Evolutionary conservation across 2,329 filamentous ascomycete genomes (phyloP), one percentile per base, ranked within the genome.

Genomic region (Sporothrix inflata): DNA sequence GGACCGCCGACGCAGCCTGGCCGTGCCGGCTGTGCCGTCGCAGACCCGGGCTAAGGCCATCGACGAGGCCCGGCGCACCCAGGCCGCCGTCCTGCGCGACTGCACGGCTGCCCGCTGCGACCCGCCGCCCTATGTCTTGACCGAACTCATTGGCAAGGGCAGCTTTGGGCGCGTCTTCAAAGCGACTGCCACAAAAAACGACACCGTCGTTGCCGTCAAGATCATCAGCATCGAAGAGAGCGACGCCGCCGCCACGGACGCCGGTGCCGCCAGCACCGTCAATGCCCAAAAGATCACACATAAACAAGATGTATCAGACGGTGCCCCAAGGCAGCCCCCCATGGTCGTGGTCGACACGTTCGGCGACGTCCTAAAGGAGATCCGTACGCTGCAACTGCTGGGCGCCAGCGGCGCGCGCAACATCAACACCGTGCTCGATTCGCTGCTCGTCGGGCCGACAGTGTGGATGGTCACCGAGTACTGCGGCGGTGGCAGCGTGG

Each of bases 391-490:
- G 66, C 89, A 92, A 76, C 84, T 92, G 71, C 84, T 96, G 63
- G 90, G 90, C 78, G 90, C 92, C 76, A 91, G 87, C 75, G 91
- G 90, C 65, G 92, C 92, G 19, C 87, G 88, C 76, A 94, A 94
- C 78, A 90, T 96, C 81, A 95, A 94, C 78, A 87, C 90, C 76
- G 91, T 94, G 69, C 90, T 94, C 76, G 92, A 94, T 75, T 92
- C 92, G 3, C 85, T 94, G 27, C 89, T 91, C 9, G 88, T 94
- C 51, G 91, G 92, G 47, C 90, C 92, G 75, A 89, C 92, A 73
- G 90, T 96, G 82, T 96, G 93, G 93, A 92, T 95, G 84, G 89
- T 95, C 71, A 94, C 91, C 73, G 92, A 95, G 80, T 94, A 94
- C 79, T 94, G 92, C 76, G 92, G 91, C 11, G 93, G 93, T 74